Evolutionary conservation across 495 filamentous ascomycete genomes (phyloP).

Genomic region (Penicillium dipodomyicola): DNA sequence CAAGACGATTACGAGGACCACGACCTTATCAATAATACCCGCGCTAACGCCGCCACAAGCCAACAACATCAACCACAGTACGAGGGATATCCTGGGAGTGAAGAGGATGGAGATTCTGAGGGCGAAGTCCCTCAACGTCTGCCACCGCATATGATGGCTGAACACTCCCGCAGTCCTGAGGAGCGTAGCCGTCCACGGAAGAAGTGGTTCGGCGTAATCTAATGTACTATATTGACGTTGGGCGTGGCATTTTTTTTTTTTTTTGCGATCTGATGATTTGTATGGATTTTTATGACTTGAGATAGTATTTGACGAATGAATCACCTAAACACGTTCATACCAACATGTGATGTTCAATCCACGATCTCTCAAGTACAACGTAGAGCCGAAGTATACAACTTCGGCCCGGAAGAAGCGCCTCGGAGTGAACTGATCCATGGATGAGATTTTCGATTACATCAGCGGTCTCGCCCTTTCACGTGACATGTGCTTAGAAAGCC

Average conservation of each 20-base stretch:
- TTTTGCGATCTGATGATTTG: constrained; percentile 13
- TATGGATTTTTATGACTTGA: constrained; percentile 7
- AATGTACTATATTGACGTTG: constrained; percentile 24
- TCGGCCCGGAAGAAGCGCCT: background rate
- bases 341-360: background rate
- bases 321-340: constrained; percentile 2
- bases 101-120: constrained; percentile 23
- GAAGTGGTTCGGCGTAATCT: constrained; percentile 43
- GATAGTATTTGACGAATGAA: background rate
- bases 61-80: constrained; percentile 17
- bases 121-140: constrained; percentile 22
- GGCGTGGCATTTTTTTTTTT: background rate
- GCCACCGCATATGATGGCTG: constrained; percentile 20
- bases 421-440: constrained; percentile 14
- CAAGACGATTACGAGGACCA: constrained; percentile 31
- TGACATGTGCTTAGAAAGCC: constrained; percentile 31
- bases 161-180: constrained; percentile 11
- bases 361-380: background rate
- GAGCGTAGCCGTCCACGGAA: constrained; percentile 24
- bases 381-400: background rate
- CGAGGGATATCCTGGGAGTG: constrained; percentile 29
- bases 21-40: constrained; percentile 30
- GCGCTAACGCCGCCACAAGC: constrained; percentile 25
- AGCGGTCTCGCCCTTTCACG: constrained; percentile 28
- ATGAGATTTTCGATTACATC: constrained; percentile 11